phyloP scores from a whole-genome alignment of 1,284 basidiomycete genomes.

The Wolfiporia cocos region DNA sequence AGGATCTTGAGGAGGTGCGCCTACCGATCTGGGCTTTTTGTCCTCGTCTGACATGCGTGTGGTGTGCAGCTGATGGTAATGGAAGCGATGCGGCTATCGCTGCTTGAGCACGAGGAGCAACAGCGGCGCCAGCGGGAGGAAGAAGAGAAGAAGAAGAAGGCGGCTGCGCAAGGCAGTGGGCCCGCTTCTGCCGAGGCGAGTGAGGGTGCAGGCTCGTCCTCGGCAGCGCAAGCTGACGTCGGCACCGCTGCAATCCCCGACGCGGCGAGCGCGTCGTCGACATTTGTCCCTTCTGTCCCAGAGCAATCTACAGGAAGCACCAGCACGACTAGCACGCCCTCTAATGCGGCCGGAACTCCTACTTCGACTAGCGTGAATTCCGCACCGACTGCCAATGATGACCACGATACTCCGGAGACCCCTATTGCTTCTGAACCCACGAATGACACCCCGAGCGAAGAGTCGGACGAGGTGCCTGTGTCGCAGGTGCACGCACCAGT shows the following conservation, averaged over 20 bases:
- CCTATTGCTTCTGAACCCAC: not conserved
- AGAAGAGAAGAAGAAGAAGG: slow-evolving; percentile 39
- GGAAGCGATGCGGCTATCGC: slow-evolving; percentile 96
- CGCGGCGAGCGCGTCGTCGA: not conserved
- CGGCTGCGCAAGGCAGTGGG: slow-evolving; percentile 10
- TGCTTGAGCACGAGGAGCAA: slow-evolving; percentile 87
- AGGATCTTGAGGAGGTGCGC: slow-evolving; percentile 86
- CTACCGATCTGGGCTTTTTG: not conserved
- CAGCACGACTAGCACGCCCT: not conserved
- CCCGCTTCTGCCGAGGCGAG: slow-evolving; percentile 5
- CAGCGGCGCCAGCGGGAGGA: slow-evolving; percentile 65
- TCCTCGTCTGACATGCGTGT: slow-evolving; percentile 1
- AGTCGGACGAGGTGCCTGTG: not conserved
- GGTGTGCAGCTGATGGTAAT: slow-evolving; percentile 85
- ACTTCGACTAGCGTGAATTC: not conserved
- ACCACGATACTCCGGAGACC: not conserved
- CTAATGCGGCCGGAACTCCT: not conserved
- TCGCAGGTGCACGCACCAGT: not conserved
- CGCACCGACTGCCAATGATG: not conserved
- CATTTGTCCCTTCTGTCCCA: not conserved
- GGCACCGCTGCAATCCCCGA: not conserved
- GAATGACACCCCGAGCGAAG: not conserved
- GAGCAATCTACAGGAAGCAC: not conserved
- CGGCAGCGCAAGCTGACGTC: slow-evolving; percentile 4
- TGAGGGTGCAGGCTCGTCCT: slow-evolving; percentile 10